Evolutionary conservation across 148 eudicot genomes (phyloP).

Genomic region (Rhododendron ovatum): DNA sequence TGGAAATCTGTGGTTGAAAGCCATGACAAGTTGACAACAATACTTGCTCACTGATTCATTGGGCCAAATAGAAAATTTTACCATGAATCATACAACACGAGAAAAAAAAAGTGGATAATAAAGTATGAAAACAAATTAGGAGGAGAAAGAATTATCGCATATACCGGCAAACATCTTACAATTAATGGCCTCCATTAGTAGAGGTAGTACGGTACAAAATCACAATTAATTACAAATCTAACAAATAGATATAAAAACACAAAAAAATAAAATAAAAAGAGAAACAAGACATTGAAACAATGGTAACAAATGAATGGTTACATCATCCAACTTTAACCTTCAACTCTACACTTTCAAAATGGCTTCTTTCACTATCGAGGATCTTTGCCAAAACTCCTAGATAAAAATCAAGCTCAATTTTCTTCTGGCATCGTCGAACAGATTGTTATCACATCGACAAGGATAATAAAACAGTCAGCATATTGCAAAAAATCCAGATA

Average conservation of each 20-base stretch:
- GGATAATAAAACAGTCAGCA: too few relatives aligned
- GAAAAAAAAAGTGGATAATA: not conserved
- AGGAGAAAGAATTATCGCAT: not conserved
- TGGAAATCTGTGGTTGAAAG: too few relatives aligned
- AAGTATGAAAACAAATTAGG: too few relatives aligned
- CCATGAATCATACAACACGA: too few relatives aligned
- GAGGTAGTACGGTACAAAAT: not conserved
- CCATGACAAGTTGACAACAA: too few relatives aligned
- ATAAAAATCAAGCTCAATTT: slow-evolving; percentile 13
- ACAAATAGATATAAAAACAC: not conserved
- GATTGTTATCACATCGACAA: not conserved
- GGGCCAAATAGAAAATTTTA: too few relatives aligned
- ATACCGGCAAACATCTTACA: slow-evolving; percentile 15
- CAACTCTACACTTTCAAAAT: slow-evolving; percentile 30
- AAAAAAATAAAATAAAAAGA: not conserved
- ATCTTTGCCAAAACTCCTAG: not conserved
- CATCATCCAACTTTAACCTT: slow-evolving; percentile 31
- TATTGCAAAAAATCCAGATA: not conserved
- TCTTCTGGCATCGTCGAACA: not conserved
- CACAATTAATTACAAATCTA: not conserved
- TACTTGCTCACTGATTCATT: too few relatives aligned
- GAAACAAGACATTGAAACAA: slow-evolving; percentile 12
- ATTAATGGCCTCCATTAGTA: slow-evolving; percentile 5
- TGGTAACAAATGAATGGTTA: slow-evolving; percentile 40
- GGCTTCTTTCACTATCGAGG: slow-evolving; percentile 8